phyloP scores from a whole-genome alignment of 2,329 filamentous ascomycete species.

The Nannizzia gypsea region DNA sequence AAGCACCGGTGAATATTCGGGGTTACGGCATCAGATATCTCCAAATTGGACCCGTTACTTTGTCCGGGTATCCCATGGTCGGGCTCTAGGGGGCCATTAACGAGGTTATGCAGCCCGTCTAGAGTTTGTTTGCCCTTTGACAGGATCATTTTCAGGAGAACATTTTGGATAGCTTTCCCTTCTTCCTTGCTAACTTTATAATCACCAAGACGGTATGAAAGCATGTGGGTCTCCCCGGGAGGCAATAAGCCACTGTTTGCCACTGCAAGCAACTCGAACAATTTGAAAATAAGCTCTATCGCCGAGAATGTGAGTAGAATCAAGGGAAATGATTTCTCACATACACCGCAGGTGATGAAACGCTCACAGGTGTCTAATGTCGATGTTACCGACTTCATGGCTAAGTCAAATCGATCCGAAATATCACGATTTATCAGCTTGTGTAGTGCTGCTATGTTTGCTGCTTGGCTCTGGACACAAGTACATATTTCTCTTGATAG shows the following conservation, averaged over 20 bases:
- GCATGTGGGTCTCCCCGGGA: background rate
- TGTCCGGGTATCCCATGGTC: background rate
- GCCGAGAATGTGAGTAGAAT: slow-evolving; percentile 5
- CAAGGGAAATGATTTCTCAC: background rate
- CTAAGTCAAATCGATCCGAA: background rate
- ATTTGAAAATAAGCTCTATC: slow-evolving; percentile 4
- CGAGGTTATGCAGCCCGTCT: background rate
- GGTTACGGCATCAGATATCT: background rate
- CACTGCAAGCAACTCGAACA: slow-evolving; percentile 2
- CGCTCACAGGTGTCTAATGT: background rate
- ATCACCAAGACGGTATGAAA: background rate
- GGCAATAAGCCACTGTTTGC: background rate
- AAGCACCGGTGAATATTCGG: background rate
- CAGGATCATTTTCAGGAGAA: slow-evolving; percentile 6
- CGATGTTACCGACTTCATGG: background rate
- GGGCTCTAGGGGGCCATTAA: background rate
- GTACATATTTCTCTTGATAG: background rate
- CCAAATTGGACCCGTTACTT: background rate
- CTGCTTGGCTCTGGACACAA: background rate
- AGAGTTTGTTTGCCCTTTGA: slow-evolving; percentile 2
- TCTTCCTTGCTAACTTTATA: slow-evolving; percentile 7
- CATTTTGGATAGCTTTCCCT: slow-evolving; percentile 1
- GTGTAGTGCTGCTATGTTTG: background rate
- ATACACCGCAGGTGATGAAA: background rate
- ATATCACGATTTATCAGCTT: background rate